phyloP scores from a whole-genome alignment of 2,329 filamentous ascomycete species.

The Claviceps fusiformis region DNA sequence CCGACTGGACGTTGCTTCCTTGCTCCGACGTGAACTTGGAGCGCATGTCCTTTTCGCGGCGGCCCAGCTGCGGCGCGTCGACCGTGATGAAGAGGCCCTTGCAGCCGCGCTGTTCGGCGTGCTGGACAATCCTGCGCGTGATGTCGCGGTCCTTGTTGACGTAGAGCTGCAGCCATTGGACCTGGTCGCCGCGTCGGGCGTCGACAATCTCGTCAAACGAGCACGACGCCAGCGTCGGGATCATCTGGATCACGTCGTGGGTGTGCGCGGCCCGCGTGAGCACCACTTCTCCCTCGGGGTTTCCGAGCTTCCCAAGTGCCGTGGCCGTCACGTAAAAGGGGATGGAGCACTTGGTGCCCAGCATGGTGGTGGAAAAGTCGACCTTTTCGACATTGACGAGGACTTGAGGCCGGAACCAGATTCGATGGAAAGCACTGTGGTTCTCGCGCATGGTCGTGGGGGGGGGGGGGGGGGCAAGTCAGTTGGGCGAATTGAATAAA shows the following conservation, averaged over 20 bases:
- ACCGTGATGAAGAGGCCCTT: conserved; percentile 97
- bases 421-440: conserved; percentile 89
- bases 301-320: conserved; percentile 84
- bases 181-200: conserved; percentile 61
- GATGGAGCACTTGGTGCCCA: conserved; percentile 69
- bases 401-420: conserved; percentile 86
- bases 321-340: conserved; percentile 97
- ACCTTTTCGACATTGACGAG: conserved; percentile 82
- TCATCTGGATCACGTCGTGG: conserved; percentile 95
- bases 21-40: conserved; percentile 72
- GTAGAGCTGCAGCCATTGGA: conserved; percentile 95
- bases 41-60: conserved; percentile 96
- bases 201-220: conserved; percentile 96
- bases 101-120: conserved; percentile 84
- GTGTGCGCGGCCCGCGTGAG: conserved; percentile 72
- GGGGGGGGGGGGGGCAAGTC: conserved; percentile 19
- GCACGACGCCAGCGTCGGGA: conserved; percentile 90
- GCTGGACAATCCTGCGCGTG: conserved; percentile 77
- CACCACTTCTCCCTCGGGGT: conserved; percentile 87
- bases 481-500: no score
- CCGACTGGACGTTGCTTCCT: conserved; percentile 70
- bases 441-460: conserved; percentile 82
- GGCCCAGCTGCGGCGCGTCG: conserved; percentile 87
- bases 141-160: conserved; percentile 92
- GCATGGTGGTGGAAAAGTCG: conserved; percentile 84